Conservation (phyloP, 139 green algal species). For the Chlorella sorokiniana region DNA sequence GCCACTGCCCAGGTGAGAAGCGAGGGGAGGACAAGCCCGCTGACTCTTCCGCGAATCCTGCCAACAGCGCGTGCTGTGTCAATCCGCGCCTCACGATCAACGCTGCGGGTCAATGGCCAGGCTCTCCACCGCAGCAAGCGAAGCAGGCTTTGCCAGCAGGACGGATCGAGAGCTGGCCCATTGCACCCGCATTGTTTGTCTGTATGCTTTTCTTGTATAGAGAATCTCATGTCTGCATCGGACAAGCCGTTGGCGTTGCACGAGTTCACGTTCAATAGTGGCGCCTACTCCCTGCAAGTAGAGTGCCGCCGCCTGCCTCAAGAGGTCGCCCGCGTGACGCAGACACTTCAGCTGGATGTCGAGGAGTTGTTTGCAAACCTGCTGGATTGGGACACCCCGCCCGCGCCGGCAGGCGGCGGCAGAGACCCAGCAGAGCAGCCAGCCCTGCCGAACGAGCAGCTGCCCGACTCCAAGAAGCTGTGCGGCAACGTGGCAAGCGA, state of each 20-base stretch:
- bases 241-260: not conserved
- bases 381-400: slow-evolving; percentile 7
- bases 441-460: not conserved
- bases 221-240: not conserved
- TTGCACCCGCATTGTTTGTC: too few relatives aligned
- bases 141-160: too few relatives aligned
- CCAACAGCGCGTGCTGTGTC: too few relatives aligned
- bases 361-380: slow-evolving; percentile 20
- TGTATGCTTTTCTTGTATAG: too few relatives aligned
- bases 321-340: slow-evolving; percentile 21
- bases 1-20: too few relatives aligned
- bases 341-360: slow-evolving; percentile 33
- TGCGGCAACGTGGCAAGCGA: slow-evolving; percentile 25
- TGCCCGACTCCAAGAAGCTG: slow-evolving; percentile 12
- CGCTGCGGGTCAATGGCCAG: too few relatives aligned
- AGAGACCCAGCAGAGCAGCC: not conserved
- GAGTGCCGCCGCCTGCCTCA: slow-evolving; percentile 15
- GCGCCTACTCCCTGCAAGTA: not conserved
- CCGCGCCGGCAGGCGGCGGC: not conserved
- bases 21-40: too few relatives aligned
- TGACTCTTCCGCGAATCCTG: too few relatives aligned
- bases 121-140: too few relatives aligned
- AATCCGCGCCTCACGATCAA: too few relatives aligned
- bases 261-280: not conserved
- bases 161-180: too few relatives aligned